phyloP scores from a whole-genome alignment of 2,329 filamentous ascomycete genomes.

The Aspergillus neoniger region DNA sequence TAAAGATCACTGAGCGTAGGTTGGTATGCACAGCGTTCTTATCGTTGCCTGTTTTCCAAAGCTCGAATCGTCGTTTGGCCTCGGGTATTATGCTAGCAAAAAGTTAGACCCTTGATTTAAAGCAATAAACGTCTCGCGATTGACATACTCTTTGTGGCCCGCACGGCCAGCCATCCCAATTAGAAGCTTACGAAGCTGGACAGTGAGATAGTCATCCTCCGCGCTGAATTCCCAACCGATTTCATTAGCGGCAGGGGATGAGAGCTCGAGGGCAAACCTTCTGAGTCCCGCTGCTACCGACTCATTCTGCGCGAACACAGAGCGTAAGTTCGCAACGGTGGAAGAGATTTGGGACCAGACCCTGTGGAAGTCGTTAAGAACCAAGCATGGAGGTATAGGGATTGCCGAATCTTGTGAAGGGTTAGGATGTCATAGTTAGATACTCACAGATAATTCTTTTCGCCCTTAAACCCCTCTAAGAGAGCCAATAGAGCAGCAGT shows the following conservation, averaged over 20 bases:
- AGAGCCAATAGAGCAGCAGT: slow-evolving; percentile 82
- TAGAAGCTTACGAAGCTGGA: slow-evolving; percentile 79
- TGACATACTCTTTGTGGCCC: slow-evolving; percentile 70
- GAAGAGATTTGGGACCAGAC: slow-evolving; percentile 86
- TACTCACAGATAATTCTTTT: slow-evolving; percentile 73
- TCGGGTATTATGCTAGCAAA: slow-evolving; percentile 65
- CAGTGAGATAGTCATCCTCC: slow-evolving; percentile 77
- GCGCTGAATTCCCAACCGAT: slow-evolving; percentile 84
- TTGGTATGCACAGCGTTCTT: slow-evolving; percentile 74
- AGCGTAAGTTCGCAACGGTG: slow-evolving; percentile 73
- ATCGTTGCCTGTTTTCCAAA: slow-evolving; percentile 70
- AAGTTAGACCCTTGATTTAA: background rate
- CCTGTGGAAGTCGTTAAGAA: slow-evolving; percentile 34
- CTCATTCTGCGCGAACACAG: slow-evolving; percentile 79
- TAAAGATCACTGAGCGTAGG: slow-evolving; percentile 77
- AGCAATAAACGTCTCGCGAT: background rate
- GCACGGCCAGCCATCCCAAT: slow-evolving; percentile 73
- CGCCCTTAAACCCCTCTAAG: slow-evolving; percentile 77
- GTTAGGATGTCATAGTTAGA: background rate
- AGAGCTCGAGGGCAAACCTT: slow-evolving; percentile 75
- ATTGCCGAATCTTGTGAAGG: background rate
- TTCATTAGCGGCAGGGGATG: slow-evolving; percentile 71
- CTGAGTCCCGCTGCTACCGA: slow-evolving; percentile 71
- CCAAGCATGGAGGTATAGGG: background rate
- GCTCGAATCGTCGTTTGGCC: slow-evolving; percentile 74